Conservation (phyloP, 441 rosid genomes). For the Metrosideros polymorpha region DNA sequence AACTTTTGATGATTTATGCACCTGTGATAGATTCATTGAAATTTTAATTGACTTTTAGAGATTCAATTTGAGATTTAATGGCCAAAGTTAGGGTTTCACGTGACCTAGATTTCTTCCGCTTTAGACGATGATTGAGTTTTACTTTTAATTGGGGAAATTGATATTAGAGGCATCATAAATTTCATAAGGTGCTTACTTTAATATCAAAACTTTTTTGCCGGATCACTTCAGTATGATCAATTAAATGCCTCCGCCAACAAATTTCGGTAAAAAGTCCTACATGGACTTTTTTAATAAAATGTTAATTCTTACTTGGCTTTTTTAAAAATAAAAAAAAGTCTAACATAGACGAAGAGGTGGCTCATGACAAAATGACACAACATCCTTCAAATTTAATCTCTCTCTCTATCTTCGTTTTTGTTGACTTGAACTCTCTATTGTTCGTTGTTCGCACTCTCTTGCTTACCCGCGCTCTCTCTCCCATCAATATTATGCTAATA, state of each 20-base stretch:
- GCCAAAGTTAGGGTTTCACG: too few species aligned
- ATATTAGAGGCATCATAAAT: neutral
- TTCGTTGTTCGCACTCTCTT: neutral
- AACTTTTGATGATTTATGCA: too few species aligned
- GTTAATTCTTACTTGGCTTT: neutral
- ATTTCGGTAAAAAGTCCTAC: neutral
- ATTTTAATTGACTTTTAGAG: too few species aligned
- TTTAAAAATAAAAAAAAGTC: neutral
- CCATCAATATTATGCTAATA: accelerated
- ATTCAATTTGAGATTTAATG: too few species aligned
- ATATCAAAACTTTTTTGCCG: too few species aligned
- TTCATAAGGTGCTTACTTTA: neutral
- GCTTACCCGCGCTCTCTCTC: neutral
- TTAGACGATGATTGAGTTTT: neutral
- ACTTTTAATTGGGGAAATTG: neutral
- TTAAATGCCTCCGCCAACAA: neutral
- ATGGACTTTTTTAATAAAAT: neutral
- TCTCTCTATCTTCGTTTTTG: neutral
- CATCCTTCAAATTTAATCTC: neutral
- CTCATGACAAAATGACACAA: neutral
- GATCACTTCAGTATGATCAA: too few species aligned
- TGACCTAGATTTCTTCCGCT: too few species aligned
- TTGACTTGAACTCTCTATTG: neutral
- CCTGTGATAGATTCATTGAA: too few species aligned
- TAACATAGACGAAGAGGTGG: neutral